These are phyloP conservation scores for Saccharomycopsis amapae DNA, from an alignment of 805 yeast genomes.

Conservation along the genomic window DNA sequence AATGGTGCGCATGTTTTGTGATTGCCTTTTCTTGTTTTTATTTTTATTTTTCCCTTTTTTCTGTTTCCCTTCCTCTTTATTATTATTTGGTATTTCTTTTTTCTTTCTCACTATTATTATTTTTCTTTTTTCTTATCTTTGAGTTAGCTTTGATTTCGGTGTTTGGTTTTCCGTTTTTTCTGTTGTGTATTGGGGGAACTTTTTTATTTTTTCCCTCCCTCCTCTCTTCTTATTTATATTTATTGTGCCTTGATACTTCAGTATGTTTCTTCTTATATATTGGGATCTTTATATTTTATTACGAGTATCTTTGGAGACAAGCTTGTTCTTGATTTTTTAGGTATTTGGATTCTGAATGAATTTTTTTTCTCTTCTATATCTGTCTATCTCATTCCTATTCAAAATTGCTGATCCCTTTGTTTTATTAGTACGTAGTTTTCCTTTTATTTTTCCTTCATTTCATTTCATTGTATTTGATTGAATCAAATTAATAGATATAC, in stretches of 20 bases:
- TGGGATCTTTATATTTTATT: not conserved
- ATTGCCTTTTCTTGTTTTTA: not conserved
- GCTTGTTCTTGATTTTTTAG: no score
- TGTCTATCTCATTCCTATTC: not conserved
- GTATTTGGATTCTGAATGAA: no score
- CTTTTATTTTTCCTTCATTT: not conserved
- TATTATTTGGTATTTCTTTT: not conserved
- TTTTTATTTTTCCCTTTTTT: not conserved
- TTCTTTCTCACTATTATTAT: not conserved
- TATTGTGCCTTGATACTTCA: no score
- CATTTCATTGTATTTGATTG: not conserved
- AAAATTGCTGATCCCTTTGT: not conserved
- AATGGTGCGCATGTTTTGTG: no score
- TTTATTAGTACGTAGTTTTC: not conserved
- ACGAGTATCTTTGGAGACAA: no score
- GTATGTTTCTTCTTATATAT: no score
- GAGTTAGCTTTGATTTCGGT: not conserved
- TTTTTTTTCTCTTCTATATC: no score
- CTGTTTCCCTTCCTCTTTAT: not conserved
- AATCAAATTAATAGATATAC: not conserved
- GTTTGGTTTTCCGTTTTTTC: not conserved
- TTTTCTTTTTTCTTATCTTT: not conserved
- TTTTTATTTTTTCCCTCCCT: not conserved
- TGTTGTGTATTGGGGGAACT: not conserved
- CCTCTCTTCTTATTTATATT: not conserved